Evolutionary conservation across 129 eudicot genomes (phyloP).

Genomic region (Chrysanthemum makinoi): DNA sequence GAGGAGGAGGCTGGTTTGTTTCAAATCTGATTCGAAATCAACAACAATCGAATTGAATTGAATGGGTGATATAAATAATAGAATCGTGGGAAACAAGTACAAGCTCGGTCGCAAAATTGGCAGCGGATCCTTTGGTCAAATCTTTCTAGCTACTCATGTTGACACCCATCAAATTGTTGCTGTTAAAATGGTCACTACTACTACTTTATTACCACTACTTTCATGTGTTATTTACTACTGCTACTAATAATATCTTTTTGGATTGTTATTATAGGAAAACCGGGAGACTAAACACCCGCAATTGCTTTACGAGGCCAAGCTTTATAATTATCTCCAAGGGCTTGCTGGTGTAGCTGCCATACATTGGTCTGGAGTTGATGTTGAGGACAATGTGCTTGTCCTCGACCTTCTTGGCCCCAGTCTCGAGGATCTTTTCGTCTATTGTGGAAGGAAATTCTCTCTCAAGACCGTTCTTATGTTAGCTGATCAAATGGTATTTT

Average conservation of each 20-base stretch:
- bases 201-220: no score
- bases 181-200: slow-evolving; percentile 56
- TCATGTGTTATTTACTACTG: slow-evolving; percentile 26
- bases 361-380: slow-evolving; percentile 60
- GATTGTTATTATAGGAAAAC: slow-evolving; percentile 38
- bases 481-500: slow-evolving; percentile 67
- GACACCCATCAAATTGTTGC: slow-evolving; percentile 89
- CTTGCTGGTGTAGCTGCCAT: slow-evolving; percentile 50
- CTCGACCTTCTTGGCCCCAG: slow-evolving; percentile 59
- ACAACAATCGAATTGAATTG: neutral
- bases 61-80: neutral
- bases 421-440: slow-evolving; percentile 57
- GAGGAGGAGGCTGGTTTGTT: neutral
- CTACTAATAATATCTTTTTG: neutral
- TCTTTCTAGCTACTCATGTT: slow-evolving; percentile 80
- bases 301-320: slow-evolving; percentile 58
- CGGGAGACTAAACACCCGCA: slow-evolving; percentile 53
- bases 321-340: slow-evolving; percentile 49
- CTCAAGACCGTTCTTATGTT: slow-evolving; percentile 68
- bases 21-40: neutral
- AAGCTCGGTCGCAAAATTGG: slow-evolving; percentile 91
- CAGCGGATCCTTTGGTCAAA: slow-evolving; percentile 87
- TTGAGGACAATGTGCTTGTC: slow-evolving; percentile 47
- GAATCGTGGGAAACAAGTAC: slow-evolving; percentile 77
- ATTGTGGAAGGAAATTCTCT: slow-evolving; percentile 54